Percentiles rank a stretch among this genome's conserved stretches.
Conservation (phyloP, 768 basidiomycete species). For the Lactifluus echinatus region DNA sequence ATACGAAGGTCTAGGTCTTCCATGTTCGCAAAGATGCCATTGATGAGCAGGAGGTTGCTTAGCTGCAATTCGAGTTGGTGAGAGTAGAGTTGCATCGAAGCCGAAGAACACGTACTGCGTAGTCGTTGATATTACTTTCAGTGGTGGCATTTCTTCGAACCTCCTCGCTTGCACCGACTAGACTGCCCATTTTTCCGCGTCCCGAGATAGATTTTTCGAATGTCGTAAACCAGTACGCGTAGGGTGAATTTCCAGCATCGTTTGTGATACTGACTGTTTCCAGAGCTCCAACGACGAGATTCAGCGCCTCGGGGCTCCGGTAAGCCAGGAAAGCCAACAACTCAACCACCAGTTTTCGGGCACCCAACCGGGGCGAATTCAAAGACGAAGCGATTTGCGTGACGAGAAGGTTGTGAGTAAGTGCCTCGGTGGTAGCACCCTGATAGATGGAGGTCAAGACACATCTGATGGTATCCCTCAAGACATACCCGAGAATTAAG, state of each 20-base stretch:
- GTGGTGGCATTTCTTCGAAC: conserved; percentile 57
- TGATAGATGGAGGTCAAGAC: conserved; percentile 15
- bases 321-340: conserved; percentile 67
- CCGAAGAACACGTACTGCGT: conserved; percentile 53
- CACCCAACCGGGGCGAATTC: conserved; percentile 69
- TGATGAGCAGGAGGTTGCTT: conserved; percentile 65
- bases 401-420: conserved; percentile 65
- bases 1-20: conserved; percentile 80
- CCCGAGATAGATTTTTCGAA: conserved; percentile 70
- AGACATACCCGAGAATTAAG: conserved; percentile 54
- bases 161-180: conserved; percentile 93
- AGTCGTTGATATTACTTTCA: conserved; percentile 70
- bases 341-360: conserved; percentile 72
- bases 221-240: conserved; percentile 85
- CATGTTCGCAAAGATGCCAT: conserved; percentile 50
- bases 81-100: not conserved
- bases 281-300: conserved; percentile 65
- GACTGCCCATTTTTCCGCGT: conserved; percentile 88
- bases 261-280: conserved; percentile 65
- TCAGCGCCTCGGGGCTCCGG: conserved; percentile 49
- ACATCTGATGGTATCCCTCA: conserved; percentile 2
- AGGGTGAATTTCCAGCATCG: conserved; percentile 46
- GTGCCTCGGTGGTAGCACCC: conserved; percentile 58
- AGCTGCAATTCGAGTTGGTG: conserved; percentile 33
- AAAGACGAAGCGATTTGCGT: conserved; percentile 75